phyloP scores from a whole-genome alignment of 176 grass and related monocot species.

The Leersia perrieri region DNA sequence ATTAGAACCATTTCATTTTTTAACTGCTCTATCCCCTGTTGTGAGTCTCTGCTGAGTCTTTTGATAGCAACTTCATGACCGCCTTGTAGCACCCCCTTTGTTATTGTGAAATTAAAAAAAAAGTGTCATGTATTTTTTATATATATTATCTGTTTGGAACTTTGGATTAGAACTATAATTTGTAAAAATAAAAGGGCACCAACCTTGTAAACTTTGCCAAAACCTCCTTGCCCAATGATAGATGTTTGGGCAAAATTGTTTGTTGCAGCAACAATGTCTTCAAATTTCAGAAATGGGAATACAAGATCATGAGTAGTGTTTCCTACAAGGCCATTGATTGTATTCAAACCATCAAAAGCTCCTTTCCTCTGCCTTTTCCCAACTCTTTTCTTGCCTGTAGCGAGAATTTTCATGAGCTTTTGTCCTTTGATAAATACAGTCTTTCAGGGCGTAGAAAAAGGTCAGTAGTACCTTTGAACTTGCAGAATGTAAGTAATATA shows the following conservation, averaged over 20 bases:
- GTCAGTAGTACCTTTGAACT: conserved; percentile 27
- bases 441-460: no score
- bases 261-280: conserved; percentile 33
- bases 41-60: conserved; percentile 44
- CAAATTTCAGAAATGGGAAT: conserved; percentile 36
- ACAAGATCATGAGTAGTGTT: conserved; percentile 5
- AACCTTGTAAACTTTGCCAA: conserved; percentile 69
- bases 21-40: conserved; percentile 50
- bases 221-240: conserved; percentile 51
- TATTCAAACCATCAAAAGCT: no score
- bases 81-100: conserved; percentile 31
- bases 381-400: neutral
- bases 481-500: neutral
- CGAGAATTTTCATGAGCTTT: no score
- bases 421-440: no score
- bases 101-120: neutral
- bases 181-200: no score
- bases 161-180: no score
- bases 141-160: no score
- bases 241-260: conserved; percentile 35
- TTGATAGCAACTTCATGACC: conserved; percentile 50
- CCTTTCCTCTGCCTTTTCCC: neutral
- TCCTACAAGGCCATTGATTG: no score
- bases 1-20: conserved; percentile 31
- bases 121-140: neutral